These are phyloP conservation scores for Penicillium simplicissimum DNA, from an alignment of 495 filamentous ascomycete genomes.

Conservation along the genomic window DNA sequence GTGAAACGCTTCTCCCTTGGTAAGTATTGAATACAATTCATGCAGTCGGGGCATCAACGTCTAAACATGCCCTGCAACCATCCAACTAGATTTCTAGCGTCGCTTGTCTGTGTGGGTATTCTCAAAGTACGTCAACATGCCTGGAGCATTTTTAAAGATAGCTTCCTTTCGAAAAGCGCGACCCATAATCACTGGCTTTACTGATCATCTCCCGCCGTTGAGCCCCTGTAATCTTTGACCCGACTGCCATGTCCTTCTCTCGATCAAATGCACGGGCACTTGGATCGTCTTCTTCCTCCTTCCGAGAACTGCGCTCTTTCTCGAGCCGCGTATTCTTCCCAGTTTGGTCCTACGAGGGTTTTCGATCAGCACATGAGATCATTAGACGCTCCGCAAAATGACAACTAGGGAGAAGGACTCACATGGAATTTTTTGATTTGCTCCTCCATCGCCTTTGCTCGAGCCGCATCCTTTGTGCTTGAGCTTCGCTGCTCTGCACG, in stretches of 20 bases:
- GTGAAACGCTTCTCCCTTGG: too few relatives aligned
- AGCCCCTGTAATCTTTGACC: constrained; percentile 67
- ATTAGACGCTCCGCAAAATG: neutral
- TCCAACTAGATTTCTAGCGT: neutral
- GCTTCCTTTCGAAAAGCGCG: constrained; percentile 75
- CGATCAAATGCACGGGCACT: constrained; percentile 84
- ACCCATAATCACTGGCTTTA: constrained; percentile 78
- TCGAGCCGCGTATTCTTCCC: constrained; percentile 66
- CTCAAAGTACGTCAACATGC: neutral
- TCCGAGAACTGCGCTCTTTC: constrained; percentile 51
- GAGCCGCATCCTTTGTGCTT: constrained; percentile 16
- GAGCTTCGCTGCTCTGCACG: constrained; percentile 1
- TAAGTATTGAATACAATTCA: too few relatives aligned
- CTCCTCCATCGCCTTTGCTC: constrained; percentile 41
- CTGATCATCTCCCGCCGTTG: constrained; percentile 80
- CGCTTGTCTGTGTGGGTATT: neutral
- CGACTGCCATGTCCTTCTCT: constrained; percentile 90
- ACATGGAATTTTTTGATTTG: constrained; percentile 62
- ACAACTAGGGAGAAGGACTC: constrained; percentile 7
- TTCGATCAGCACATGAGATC: neutral
- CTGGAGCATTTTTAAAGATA: constrained; percentile 37
- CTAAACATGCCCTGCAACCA: neutral
- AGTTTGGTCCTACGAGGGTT: constrained; percentile 51
- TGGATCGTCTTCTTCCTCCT: constrained; percentile 92
- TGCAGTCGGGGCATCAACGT: neutral